Evolutionary conservation across 352 stramenopile species (phyloP), one percentile per base, ranked within the genome.

Genomic region (Phytophthora gonapodyides): DNA sequence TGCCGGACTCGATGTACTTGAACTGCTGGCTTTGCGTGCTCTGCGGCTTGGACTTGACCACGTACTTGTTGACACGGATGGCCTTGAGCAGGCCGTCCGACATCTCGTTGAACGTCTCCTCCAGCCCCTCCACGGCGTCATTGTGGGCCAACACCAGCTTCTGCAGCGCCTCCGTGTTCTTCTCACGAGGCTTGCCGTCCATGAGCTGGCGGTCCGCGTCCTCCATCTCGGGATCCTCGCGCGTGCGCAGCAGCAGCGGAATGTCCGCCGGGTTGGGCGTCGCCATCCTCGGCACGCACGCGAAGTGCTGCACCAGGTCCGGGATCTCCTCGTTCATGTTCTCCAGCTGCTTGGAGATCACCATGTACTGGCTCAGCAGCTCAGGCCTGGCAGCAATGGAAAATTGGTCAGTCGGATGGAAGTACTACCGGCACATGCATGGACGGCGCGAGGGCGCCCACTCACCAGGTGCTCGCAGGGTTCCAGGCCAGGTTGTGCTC

Each of bases 301-400:
- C 85, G 58, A 92, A 94, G 50, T 94, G 85, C 69, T 93, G 85
- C 57, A 94, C 67, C 61, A 91, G 70, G 40, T 94, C 85, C 15
- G 85, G 85, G 47, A 94, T 89, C 50, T 94, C 85, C 21, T 94
- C 83, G 64, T 93, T 91, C 77, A 94, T 94, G 67, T 94, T 94
- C 70, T 94, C 85, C 19, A 94, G 67, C 59, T 94, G 85, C 67
- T 94, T 94, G 46, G 85, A 80, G 52, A 94, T 91, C 36, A 94
- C 85, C 78, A 91, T 88, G 64, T 88, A 94, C 70, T 94, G 84
- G 50, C 85, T 90, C 43, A 94, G 63, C 35, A 93, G 73, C 61
- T 94, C 83, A 1, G 85, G 85, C 83, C 83, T 92, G 51, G 17
- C 12, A 49, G 30, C 44, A 49, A 38, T 9, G 31, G 52, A 38